phyloP scores from a whole-genome alignment of 2,329 filamentous ascomycete species.

The Apiospora koreana region DNA sequence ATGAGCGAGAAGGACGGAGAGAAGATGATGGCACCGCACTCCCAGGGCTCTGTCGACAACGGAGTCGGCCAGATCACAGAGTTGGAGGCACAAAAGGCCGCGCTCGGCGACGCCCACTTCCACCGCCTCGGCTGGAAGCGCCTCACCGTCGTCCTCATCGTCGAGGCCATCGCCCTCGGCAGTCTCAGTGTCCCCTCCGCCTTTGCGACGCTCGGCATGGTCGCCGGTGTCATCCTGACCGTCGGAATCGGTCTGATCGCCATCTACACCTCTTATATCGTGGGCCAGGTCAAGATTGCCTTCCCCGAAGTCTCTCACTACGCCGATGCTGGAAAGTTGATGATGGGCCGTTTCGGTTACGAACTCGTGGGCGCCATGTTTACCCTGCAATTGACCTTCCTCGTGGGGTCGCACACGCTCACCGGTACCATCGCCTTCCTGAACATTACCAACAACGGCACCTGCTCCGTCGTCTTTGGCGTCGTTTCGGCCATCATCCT shows the following conservation, averaged over 20 bases:
- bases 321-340: constrained; percentile 58
- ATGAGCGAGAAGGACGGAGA: constrained; percentile 10
- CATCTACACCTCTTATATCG: constrained; percentile 49
- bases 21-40: neutral
- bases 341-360: constrained; percentile 53
- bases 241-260: constrained; percentile 46
- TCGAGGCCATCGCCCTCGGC: constrained; percentile 58
- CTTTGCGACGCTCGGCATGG: constrained; percentile 56
- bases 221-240: constrained; percentile 45
- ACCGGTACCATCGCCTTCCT: constrained; percentile 65
- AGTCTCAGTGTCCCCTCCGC: constrained; percentile 51
- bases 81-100: constrained; percentile 48
- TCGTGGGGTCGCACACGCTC: constrained; percentile 64
- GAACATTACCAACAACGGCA: constrained; percentile 54
- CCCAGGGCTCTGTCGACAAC: constrained; percentile 19
- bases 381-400: constrained; percentile 60
- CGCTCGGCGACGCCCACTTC: constrained; percentile 49
- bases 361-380: constrained; percentile 56
- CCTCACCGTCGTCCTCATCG: constrained; percentile 55
- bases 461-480: constrained; percentile 60
- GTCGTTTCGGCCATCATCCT: constrained; percentile 56
- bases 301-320: constrained; percentile 34
- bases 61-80: constrained; percentile 37
- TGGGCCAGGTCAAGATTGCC: constrained; percentile 43
- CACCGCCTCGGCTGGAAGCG: constrained; percentile 58